Evolutionary conservation across 2,329 filamentous ascomycete genomes (phyloP).

Genomic region (Aspergillus sp.): DNA sequence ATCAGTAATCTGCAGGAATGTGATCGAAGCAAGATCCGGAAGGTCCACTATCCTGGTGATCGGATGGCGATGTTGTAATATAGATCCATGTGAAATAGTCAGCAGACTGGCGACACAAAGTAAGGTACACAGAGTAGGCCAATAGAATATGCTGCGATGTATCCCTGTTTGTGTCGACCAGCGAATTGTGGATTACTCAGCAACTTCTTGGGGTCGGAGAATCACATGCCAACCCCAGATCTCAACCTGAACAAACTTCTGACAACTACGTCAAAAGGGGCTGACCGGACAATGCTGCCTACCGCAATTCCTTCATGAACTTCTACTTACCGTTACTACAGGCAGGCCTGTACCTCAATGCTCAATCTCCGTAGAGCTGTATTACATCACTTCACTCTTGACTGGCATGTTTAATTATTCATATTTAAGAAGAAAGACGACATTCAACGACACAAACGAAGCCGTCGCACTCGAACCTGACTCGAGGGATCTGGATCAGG

Average conservation of each 20-base stretch:
- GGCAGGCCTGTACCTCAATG: not conserved
- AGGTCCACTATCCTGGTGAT: slow-evolving; percentile 31
- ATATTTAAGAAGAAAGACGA: not conserved
- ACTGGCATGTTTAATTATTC: not conserved
- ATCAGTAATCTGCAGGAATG: slow-evolving; percentile 35
- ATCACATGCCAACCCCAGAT: slow-evolving; percentile 12
- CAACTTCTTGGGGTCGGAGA: slow-evolving; percentile 1
- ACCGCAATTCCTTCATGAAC: no score
- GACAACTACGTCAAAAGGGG: not conserved
- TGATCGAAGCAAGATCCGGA: slow-evolving; percentile 25
- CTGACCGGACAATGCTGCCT: no score
- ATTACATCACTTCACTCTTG: not conserved
- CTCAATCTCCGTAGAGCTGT: not conserved
- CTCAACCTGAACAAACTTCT: not conserved
- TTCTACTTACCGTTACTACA: no score
- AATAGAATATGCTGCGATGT: not conserved
- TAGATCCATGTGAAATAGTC: not conserved
- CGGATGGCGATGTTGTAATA: slow-evolving; percentile 26
- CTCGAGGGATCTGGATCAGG: slow-evolving; percentile 1
- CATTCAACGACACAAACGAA: not conserved
- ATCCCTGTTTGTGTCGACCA: not conserved
- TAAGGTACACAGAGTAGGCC: not conserved
- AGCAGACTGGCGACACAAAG: no score
- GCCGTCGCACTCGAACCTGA: not conserved
- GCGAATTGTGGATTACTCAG: not conserved